Conservation (phyloP, 495 filamentous ascomycete species). For the Cryomyces minteri region DNA sequence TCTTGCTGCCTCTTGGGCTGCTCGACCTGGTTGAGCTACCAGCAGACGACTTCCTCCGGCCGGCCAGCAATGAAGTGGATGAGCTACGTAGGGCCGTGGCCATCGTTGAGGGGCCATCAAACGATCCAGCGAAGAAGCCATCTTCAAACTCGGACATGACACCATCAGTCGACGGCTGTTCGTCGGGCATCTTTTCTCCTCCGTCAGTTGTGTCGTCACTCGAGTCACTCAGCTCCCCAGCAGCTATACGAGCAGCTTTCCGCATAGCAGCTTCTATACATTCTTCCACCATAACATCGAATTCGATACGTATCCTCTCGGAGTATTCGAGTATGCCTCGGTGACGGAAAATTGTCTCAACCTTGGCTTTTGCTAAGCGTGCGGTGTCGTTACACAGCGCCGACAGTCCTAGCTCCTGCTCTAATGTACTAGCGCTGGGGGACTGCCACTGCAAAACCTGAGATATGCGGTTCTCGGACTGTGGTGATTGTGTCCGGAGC, state of each 20-base stretch:
- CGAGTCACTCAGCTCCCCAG: constrained; percentile 69
- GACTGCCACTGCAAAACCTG: constrained; percentile 95
- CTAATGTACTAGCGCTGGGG: constrained; percentile 74
- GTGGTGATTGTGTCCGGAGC: constrained; percentile 79
- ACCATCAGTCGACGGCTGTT: constrained; percentile 16
- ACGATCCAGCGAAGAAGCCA: constrained; percentile 31
- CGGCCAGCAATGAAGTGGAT: constrained; percentile 21
- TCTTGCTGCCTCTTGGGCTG: constrained; percentile 82
- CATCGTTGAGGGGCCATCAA: constrained; percentile 37
- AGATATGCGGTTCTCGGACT: constrained; percentile 80
- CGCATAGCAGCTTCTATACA: constrained; percentile 83
- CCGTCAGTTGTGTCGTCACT: constrained; percentile 30
- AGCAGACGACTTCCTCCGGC: constrained; percentile 37
- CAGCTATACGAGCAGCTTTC: constrained; percentile 76
- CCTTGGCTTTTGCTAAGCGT: constrained; percentile 61
- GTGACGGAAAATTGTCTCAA: constrained; percentile 82
- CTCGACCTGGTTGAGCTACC: constrained; percentile 60
- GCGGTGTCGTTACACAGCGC: constrained; percentile 77
- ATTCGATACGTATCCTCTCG: constrained; percentile 86
- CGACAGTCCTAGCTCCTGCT: constrained; percentile 86
- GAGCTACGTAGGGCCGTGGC: constrained; percentile 33
- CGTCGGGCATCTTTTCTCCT: constrained; percentile 16
- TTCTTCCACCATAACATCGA: constrained; percentile 75
- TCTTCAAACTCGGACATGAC: constrained; percentile 19
- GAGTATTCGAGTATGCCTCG: constrained; percentile 88